These are phyloP conservation scores for Leishmania gerbilli DNA, from an alignment of 208 protist species.

Conservation along the genomic window DNA sequence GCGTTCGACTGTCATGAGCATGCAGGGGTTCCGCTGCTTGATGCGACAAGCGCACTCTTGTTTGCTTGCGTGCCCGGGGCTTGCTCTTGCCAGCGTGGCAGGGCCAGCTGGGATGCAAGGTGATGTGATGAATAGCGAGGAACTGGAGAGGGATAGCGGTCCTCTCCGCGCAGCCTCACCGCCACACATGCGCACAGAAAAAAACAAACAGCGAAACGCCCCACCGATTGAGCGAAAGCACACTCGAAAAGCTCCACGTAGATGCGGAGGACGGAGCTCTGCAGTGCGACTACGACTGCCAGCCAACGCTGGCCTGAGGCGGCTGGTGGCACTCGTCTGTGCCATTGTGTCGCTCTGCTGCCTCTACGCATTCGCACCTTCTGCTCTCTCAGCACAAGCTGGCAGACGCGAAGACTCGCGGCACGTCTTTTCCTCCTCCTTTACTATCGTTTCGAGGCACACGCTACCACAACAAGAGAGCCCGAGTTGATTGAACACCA, in stretches of 20 bases:
- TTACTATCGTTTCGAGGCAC: background rate
- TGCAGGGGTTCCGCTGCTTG: background rate
- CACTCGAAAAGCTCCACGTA: background rate
- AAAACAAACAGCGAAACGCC: background rate
- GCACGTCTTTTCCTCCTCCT: background rate
- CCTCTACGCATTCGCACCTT: slow-evolving; percentile 7
- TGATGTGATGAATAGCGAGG: background rate
- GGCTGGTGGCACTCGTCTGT: background rate
- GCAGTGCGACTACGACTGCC: background rate
- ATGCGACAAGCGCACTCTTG: background rate
- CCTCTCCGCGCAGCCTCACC: background rate
- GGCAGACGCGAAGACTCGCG: too few relatives aligned
- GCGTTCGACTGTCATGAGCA: background rate
- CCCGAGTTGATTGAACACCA: background rate
- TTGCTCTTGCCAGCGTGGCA: background rate
- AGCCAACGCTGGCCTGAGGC: background rate
- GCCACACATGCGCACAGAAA: background rate
- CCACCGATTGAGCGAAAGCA: background rate
- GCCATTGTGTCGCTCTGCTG: background rate
- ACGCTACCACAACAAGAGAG: background rate
- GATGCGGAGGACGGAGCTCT: background rate
- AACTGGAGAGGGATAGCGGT: background rate
- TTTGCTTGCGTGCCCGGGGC: background rate
- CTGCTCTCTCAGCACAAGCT: background rate
- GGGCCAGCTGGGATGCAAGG: background rate